Percentiles rank a stretch among this genome's conserved stretches.
Evolutionary conservation across 768 basidiomycete species (phyloP).

Genomic region (Fomitopsis pulvina): DNA sequence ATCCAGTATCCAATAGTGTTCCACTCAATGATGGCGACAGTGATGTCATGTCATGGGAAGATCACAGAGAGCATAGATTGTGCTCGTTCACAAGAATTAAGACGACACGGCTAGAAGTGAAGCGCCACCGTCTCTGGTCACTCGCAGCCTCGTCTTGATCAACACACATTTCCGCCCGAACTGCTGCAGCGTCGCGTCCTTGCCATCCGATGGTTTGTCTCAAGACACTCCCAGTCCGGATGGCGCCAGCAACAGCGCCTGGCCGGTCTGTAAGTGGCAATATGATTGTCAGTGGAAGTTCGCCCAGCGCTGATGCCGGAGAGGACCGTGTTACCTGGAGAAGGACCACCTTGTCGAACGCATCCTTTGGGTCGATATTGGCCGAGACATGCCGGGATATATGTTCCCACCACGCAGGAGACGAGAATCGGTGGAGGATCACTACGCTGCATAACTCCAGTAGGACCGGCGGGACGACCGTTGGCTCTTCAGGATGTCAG

Average conservation of each 20-base stretch:
- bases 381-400: slow-evolving; percentile 61
- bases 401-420: slow-evolving; percentile 72
- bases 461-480: slow-evolving; percentile 60
- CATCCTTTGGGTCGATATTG: slow-evolving; percentile 45
- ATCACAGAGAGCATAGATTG: too few relatives aligned
- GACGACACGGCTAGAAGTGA: slow-evolving; percentile 10
- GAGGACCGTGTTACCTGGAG: slow-evolving; percentile 40
- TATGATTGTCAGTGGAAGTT: background rate
- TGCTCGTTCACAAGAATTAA: too few relatives aligned
- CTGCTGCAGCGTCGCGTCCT: slow-evolving; percentile 3
- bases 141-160: slow-evolving; percentile 13
- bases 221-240: slow-evolving; percentile 33
- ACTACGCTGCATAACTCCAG: slow-evolving; percentile 60
- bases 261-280: slow-evolving; percentile 46
- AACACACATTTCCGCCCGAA: slow-evolving; percentile 12
- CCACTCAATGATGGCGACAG: too few relatives aligned
- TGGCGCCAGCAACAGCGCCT: slow-evolving; percentile 64
- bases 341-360: slow-evolving; percentile 59
- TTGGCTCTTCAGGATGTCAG: slow-evolving; percentile 44
- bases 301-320: too few relatives aligned
- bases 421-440: slow-evolving; percentile 68
- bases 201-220: background rate
- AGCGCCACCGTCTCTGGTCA: slow-evolving; percentile 14
- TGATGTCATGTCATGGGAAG: too few relatives aligned
- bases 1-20: too few relatives aligned